Base-by-base conservation (phyloP, 345 rosid species). In the Ricinus communis region DNA sequence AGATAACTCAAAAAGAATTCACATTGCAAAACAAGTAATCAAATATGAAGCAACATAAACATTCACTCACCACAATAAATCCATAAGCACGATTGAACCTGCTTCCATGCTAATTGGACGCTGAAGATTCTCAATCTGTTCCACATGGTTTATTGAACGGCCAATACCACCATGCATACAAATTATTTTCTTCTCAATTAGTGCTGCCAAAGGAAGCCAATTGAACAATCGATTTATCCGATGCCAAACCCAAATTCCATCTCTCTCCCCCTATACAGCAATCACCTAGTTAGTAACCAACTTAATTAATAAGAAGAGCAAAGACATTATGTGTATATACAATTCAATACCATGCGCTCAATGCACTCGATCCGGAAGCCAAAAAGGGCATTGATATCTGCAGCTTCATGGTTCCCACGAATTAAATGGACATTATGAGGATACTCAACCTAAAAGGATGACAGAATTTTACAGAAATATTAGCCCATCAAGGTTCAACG, bases 121-220 rank as follows among this genome's bases (percentile, higher is more conserved):
- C 75, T 91, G 93, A 67, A 95, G 83, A 80, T 78, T 95, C 81
- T 95, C 97, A 61, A 95, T 95, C 84, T 95, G 99, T 75, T 95
- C 97, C 56, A 95, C 88, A 62, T 92, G 96, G 84, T 89, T 95
- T 84, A 95, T 95, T 18, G 98, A 95, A 68, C 99, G 89, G 69
- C 98, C 98, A 76, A 95, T 95, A 75, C 99, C 99, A 62, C 99
- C 99, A 76, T 95, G 99, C 99, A 95, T 92, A 76, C 99, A 95
- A 68, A 95, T 89, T 64, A 95, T 95, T 78, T 95, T 95, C 83
- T 92, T 95, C 82, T 93, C 98, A 49, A 95, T 93, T 61, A 90
- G 71, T 74, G 99, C 99, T 33, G 99, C 98, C 71, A 95, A 77
- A 73, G 99, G 97, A 74, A 95, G 91, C 94, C 97, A 95, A 82